These are phyloP conservation scores for Baeospora myosura DNA, from an alignment of 1,284 basidiomycete genomes.

Conservation along the genomic window DNA sequence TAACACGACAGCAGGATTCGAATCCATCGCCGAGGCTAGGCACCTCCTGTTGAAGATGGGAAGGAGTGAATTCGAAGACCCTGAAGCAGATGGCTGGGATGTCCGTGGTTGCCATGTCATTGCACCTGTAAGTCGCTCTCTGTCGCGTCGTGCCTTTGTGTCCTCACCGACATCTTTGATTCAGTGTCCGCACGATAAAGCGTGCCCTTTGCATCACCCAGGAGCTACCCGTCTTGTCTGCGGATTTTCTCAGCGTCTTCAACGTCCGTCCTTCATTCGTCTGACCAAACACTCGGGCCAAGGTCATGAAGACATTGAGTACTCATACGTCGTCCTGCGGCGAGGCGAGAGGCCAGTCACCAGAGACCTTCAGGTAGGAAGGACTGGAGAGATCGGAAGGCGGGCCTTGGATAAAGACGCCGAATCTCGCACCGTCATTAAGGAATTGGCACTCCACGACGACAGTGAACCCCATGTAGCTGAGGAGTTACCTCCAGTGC, in stretches of 20 bases:
- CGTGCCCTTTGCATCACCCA: slow-evolving; percentile 68
- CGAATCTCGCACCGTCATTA: slow-evolving; percentile 24
- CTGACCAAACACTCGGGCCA: slow-evolving; percentile 78
- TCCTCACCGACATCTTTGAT: slow-evolving; percentile 16
- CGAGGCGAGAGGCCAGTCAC: slow-evolving; percentile 63
- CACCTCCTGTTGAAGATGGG: slow-evolving; percentile 71
- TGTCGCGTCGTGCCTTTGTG: slow-evolving; percentile 11
- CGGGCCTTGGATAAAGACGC: slow-evolving; percentile 35
- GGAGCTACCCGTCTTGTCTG: slow-evolving; percentile 57
- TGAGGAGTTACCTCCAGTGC: slow-evolving; percentile 5
- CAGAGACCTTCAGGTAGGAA: slow-evolving; percentile 41
- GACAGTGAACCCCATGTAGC: slow-evolving; percentile 22
- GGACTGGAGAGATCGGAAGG: slow-evolving; percentile 57
- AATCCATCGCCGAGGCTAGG: slow-evolving; percentile 77
- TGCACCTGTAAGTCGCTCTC: slow-evolving; percentile 59
- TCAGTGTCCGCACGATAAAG: slow-evolving; percentile 91
- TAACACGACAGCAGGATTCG: slow-evolving; percentile 72
- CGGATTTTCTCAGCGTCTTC: slow-evolving; percentile 81
- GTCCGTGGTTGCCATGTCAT: slow-evolving; percentile 68
- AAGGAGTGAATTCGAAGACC: slow-evolving; percentile 45
- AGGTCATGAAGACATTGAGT: slow-evolving; percentile 82
- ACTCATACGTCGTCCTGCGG: slow-evolving; percentile 87
- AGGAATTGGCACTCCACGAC: slow-evolving; percentile 38
- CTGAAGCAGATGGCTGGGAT: slow-evolving; percentile 27
- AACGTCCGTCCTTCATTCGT: slow-evolving; percentile 80